Conservation (phyloP, 495 filamentous ascomycete species). For the Astrocystis sublimbata region DNA sequence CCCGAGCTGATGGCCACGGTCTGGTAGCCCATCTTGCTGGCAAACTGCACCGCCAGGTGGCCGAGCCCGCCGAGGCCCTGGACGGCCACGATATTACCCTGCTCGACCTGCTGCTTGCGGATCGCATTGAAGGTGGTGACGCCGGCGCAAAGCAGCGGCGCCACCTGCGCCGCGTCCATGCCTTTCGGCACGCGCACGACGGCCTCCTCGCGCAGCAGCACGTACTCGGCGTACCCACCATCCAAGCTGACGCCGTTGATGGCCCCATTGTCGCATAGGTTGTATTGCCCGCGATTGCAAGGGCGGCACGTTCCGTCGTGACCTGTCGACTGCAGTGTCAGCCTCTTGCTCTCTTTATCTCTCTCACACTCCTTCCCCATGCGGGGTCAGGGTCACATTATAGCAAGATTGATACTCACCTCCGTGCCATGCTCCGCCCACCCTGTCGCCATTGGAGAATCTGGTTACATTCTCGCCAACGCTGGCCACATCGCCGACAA, state of each 20-base stretch:
- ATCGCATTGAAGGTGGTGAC: slow-evolving; percentile 74
- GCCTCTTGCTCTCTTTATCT: not conserved
- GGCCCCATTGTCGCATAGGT: slow-evolving; percentile 53
- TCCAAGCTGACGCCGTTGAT: slow-evolving; percentile 56
- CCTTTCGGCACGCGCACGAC: slow-evolving; percentile 60
- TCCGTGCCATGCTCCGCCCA: slow-evolving; percentile 60
- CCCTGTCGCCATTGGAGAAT: slow-evolving; percentile 51
- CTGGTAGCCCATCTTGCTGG: slow-evolving; percentile 64
- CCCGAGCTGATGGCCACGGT: slow-evolving; percentile 63
- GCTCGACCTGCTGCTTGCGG: slow-evolving; percentile 57
- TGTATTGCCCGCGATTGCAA: slow-evolving; percentile 52
- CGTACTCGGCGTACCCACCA: slow-evolving; percentile 67
- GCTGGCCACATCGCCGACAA: slow-evolving; percentile 55
- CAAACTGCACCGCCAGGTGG: slow-evolving; percentile 68
- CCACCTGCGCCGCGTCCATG: slow-evolving; percentile 59
- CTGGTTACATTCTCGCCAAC: slow-evolving; percentile 44
- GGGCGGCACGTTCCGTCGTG: slow-evolving; percentile 49
- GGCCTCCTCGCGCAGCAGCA: slow-evolving; percentile 61
- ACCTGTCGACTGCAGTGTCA: slow-evolving; percentile 23
- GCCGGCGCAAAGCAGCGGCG: slow-evolving; percentile 71
- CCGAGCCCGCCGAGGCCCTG: slow-evolving; percentile 69
- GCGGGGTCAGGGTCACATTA: not conserved
- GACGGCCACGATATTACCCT: slow-evolving; percentile 61
- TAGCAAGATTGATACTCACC: slow-evolving; percentile 35
- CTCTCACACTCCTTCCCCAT: not conserved